Percentiles rank a stretch among this genome's conserved stretches.
phyloP scores from a whole-genome alignment of 2,329 filamentous ascomycete species.

The Chaetomium sp. region DNA sequence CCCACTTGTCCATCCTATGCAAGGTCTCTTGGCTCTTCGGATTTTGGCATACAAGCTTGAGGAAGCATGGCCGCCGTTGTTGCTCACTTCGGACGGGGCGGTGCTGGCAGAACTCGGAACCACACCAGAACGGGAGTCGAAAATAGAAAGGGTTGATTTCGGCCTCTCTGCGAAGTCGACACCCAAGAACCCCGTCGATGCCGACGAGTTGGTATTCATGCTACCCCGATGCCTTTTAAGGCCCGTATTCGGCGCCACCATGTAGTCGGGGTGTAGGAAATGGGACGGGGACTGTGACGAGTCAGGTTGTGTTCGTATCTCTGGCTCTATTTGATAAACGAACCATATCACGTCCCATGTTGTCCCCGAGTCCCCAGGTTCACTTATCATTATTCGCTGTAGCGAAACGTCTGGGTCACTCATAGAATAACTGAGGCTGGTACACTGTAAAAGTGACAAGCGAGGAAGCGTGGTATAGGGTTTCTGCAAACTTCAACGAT shows the following conservation, averaged over 20 bases:
- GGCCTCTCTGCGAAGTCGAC: not conserved
- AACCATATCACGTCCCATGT: not conserved
- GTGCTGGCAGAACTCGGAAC: not conserved
- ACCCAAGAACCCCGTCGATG: not conserved
- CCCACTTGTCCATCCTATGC: not conserved
- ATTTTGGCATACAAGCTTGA: not conserved
- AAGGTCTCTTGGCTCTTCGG: not conserved
- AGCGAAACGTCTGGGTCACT: too few species aligned
- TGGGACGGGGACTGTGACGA: not conserved
- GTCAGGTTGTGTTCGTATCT: not conserved
- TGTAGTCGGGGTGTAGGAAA: not conserved
- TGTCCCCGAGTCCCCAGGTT: not conserved
- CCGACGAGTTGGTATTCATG: not conserved
- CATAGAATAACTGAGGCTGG: too few species aligned
- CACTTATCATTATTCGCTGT: too few species aligned
- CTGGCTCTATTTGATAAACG: not conserved
- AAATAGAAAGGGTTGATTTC: not conserved
- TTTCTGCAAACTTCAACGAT: too few species aligned
- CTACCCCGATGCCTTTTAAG: not conserved
- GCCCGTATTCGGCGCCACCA: too few species aligned
- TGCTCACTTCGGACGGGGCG: not conserved
- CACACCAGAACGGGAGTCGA: not conserved
- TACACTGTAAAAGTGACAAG: too few species aligned
- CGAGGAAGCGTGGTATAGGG: too few species aligned
- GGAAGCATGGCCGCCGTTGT: not conserved